Conservation (phyloP, 257 asterid genomes). For the Solanum ahanhuiri region DNA sequence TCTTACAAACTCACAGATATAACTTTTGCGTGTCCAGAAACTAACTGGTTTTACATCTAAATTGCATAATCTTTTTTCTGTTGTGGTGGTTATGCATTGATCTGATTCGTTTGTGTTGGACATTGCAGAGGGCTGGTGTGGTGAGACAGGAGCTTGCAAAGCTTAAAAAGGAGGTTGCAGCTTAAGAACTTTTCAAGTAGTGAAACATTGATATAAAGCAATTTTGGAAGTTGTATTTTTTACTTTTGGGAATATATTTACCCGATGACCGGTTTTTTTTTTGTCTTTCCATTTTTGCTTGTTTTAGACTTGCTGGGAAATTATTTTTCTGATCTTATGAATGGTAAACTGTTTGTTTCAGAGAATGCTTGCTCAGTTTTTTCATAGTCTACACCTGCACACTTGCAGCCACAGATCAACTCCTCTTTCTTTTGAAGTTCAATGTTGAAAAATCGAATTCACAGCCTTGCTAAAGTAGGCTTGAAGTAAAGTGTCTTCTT, state of each 20-base stretch:
- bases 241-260: not conserved
- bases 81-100: not conserved
- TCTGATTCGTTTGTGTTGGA: not conserved
- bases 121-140: conserved; percentile 53
- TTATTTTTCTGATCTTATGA: not conserved
- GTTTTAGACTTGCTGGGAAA: not conserved
- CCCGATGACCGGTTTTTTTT: too few relatives aligned
- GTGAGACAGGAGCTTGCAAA: conserved; percentile 65
- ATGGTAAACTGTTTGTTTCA: not conserved
- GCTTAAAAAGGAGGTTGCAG: conserved; percentile 45
- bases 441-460: too few relatives aligned
- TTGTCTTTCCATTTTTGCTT: not conserved
- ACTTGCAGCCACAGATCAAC: not conserved
- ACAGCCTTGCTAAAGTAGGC: too few relatives aligned
- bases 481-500: too few relatives aligned
- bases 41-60: too few relatives aligned
- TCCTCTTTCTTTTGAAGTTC: too few relatives aligned
- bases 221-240: conserved; percentile 9
- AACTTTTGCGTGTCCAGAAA: too few relatives aligned
- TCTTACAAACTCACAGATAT: too few relatives aligned
- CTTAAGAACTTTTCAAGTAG: conserved; percentile 13
- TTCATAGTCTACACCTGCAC: not conserved
- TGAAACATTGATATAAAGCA: conserved; percentile 6
- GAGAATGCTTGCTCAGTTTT: not conserved
- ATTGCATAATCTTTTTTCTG: not conserved